Evolutionary conservation across 1,284 basidiomycete species (phyloP).

Genomic region (Heliocybe sulcata): DNA sequence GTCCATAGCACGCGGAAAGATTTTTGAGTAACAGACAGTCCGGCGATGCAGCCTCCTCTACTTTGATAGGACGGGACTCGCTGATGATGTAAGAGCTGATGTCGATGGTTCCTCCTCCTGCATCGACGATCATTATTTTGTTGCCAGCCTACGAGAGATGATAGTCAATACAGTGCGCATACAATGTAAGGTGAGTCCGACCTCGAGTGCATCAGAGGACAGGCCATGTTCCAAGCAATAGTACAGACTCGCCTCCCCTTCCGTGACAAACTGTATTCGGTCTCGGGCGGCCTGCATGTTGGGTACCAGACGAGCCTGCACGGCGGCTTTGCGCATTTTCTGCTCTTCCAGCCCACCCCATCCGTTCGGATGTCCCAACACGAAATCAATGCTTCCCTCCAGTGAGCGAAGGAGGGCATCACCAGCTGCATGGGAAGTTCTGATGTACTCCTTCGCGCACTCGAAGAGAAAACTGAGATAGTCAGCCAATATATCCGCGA

Average conservation of each 20-base stretch:
- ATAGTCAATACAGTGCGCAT: background rate
- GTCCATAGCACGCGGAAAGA: background rate
- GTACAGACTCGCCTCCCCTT: constrained; percentile 43
- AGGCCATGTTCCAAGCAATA: constrained; percentile 34
- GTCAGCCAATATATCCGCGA: constrained; percentile 42
- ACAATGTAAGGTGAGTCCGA: constrained; percentile 1
- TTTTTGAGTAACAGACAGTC: constrained; percentile 27
- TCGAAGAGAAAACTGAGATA: constrained; percentile 41
- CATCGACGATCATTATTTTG: constrained; percentile 48
- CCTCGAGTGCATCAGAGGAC: constrained; percentile 22
- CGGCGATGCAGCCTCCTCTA: constrained; percentile 32
- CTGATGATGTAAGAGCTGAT: constrained; percentile 38
- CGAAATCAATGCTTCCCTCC: constrained; percentile 22
- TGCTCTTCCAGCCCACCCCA: constrained; percentile 36
- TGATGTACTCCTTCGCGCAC: constrained; percentile 38
- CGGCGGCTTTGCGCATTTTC: constrained; percentile 29
- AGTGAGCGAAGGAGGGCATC: constrained; percentile 28
- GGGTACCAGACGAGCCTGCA: constrained; percentile 23
- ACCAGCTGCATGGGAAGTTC: constrained; percentile 38
- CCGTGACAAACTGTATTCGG: constrained; percentile 37
- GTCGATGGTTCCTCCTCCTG: constrained; percentile 51
- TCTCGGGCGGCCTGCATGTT: constrained; percentile 18
- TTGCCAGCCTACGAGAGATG: constrained; percentile 22
- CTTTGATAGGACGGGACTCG: constrained; percentile 11
- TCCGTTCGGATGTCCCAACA: constrained; percentile 37